Base-by-base conservation (phyloP, 202 grass and related monocot genomes). In the Schoenoplectus tabernaemontani region DNA sequence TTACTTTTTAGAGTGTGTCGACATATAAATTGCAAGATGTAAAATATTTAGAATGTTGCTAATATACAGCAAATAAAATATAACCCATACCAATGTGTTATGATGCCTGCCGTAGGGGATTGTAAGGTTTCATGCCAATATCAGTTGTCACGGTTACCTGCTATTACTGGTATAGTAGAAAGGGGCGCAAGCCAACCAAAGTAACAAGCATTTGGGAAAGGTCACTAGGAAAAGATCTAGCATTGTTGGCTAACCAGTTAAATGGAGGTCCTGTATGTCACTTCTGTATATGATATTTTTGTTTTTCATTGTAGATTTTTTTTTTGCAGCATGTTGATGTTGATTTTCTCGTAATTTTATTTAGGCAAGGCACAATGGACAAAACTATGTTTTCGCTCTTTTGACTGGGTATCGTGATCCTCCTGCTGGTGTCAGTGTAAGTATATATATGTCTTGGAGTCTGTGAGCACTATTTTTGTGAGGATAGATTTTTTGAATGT, bases 281-380 rank as follows among this genome's bases (percentile, higher is more conserved):
- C 20, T 70, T 9, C 48, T 60, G 32, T 77, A 42, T 41, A n/a
- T n/a, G n/a, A n/a, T n/a, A n/a, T 51, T 48, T 48, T 51, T 51
- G 48, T 51, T 51, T 51, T 17, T 51, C 13, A 51, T 51, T 51
- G 48, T 51, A 51, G 12, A 51, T 13, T 13, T 51, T 51, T 15
- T 51, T n/a, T n/a, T n/a, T n/a, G n/a, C 48, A 51, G 48, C 48
- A 51, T 51, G 48, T 51, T 51, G 48, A 51, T 24, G 39, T 61
- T 78, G 10, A 56, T 81, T 46, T 17, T 23, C 16, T 66, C 20
- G 47, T 78, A 36, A 64, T 24, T 36, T 83, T 78, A 4, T 72
- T 53, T 51, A 97, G 95, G 95, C 95, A 38, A 93, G 91, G 85
- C 95, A 97, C 86, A 90, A 84, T 53, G 94, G 94, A 17, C 94